Percentiles rank a stretch among this genome's conserved stretches.
Conservation (phyloP, 192 early-diverging fungal species). For the Coemansia reversa region DNA sequence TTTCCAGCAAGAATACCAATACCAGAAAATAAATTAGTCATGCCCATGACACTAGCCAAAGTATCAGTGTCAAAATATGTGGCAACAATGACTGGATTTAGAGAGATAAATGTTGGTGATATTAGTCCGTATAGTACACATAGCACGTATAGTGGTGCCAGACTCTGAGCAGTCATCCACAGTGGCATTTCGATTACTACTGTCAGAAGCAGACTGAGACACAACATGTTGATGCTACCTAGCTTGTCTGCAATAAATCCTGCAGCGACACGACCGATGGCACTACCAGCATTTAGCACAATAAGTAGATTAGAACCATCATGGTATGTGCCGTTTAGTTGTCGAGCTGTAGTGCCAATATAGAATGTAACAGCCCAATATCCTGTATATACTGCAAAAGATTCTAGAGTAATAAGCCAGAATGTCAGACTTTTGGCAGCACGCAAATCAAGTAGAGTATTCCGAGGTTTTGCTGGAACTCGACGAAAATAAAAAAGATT, state of each 20-base stretch:
- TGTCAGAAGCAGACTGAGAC: conserved; percentile 18
- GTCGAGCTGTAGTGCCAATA: conserved; percentile 29
- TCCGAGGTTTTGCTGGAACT: conserved; percentile 55
- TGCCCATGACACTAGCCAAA: conserved; percentile 45
- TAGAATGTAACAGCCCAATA: conserved; percentile 55
- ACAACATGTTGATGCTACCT: conserved; percentile 41
- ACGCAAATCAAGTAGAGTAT: conserved; percentile 26
- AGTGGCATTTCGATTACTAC: conserved; percentile 38
- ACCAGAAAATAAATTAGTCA: conserved; percentile 45
- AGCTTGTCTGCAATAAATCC: conserved; percentile 38
- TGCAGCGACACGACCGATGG: conserved; percentile 38
- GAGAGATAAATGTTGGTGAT: conserved; percentile 44
- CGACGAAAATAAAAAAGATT: conserved; percentile 39
- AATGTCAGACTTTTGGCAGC: conserved; percentile 34
- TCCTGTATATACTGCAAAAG: conserved; percentile 34
- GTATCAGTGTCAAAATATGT: conserved; percentile 31
- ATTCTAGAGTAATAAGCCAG: conserved; percentile 35
- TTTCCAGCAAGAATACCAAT: conserved; percentile 41
- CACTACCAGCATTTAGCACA: conserved; percentile 38
- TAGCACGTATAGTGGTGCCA: conserved; percentile 34
- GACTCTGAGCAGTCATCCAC: conserved; percentile 39
- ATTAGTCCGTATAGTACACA: conserved; percentile 42
- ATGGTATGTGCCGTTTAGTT: conserved; percentile 21
- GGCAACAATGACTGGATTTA: conserved; percentile 45
- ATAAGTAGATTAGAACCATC: conserved; percentile 40